Evolutionary conservation across 2,329 filamentous ascomycete genomes (phyloP).

Genomic region (Chalaropsis ovoidea): DNA sequence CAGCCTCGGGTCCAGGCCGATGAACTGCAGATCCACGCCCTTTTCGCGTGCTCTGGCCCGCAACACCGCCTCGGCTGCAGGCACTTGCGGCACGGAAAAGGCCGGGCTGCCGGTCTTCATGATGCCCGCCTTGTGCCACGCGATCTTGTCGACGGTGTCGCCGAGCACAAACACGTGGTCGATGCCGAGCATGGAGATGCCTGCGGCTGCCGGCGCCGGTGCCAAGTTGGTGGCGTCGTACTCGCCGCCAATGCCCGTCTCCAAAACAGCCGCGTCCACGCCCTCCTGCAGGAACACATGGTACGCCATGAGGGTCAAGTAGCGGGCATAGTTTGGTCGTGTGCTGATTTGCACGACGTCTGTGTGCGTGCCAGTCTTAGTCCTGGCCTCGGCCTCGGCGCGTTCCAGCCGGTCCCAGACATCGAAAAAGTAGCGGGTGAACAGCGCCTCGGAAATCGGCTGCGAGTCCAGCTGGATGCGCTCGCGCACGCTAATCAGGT

Average conservation of each 20-base stretch:
- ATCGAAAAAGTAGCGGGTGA: conserved; percentile 57
- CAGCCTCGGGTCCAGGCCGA: conserved; percentile 41
- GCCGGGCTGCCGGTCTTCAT: conserved; percentile 51
- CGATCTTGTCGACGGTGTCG: conserved; percentile 53
- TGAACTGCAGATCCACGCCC: conserved; percentile 38
- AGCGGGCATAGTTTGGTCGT: conserved; percentile 50
- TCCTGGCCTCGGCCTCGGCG: conserved; percentile 30
- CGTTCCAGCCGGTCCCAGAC: conserved; percentile 50
- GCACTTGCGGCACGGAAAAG: conserved; percentile 47
- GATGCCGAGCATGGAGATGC: conserved; percentile 56
- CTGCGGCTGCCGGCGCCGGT: conserved; percentile 46
- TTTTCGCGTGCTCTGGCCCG: conserved; percentile 44
- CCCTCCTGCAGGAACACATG: conserved; percentile 56
- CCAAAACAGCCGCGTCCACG: conserved; percentile 53
- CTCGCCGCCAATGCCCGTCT: conserved; percentile 58
- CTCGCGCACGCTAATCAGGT: conserved; percentile 57
- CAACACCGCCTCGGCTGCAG: conserved; percentile 39
- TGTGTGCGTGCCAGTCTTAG: not conserved
- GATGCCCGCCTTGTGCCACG: conserved; percentile 66
- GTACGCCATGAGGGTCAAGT: conserved; percentile 55
- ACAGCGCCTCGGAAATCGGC: conserved; percentile 48
- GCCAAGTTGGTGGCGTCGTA: conserved; percentile 61
- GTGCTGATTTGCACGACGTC: conserved; percentile 24
- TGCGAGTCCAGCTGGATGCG: conserved; percentile 52
- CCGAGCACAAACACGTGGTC: conserved; percentile 58